phyloP scores from a whole-genome alignment of 169 alveolate genomes.

The Cryptosporidium felis region DNA sequence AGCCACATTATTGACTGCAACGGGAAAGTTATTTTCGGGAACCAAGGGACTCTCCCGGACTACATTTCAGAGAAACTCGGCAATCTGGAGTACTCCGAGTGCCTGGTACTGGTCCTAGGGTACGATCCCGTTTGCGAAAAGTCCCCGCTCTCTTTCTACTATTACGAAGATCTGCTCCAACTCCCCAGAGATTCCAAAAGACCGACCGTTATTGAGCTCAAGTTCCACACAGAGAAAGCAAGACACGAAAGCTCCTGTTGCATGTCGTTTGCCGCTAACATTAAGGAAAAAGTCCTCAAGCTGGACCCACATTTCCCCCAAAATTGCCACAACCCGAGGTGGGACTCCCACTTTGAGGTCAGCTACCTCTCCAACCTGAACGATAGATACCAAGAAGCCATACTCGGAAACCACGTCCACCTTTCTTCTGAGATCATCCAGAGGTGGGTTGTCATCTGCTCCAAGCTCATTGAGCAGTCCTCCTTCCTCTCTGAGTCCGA shows the following conservation, averaged over 20 bases:
- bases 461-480: slow-evolving; percentile 30
- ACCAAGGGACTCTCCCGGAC: slow-evolving; percentile 46
- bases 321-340: slow-evolving; percentile 48
- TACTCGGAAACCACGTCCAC: not conserved
- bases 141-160: slow-evolving; percentile 7
- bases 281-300: slow-evolving; percentile 9
- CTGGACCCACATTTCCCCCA: slow-evolving; percentile 33
- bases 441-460: slow-evolving; percentile 33
- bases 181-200: slow-evolving; percentile 6
- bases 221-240: slow-evolving; percentile 21
- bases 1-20: slow-evolving; percentile 40
- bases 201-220: slow-evolving; percentile 32
- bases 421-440: slow-evolving; percentile 24
- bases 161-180: slow-evolving; percentile 17
- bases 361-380: not conserved
- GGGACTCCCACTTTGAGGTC: slow-evolving; percentile 45
- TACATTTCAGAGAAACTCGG: slow-evolving; percentile 16
- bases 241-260: slow-evolving; percentile 52
- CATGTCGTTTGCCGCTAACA: slow-evolving; percentile 24
- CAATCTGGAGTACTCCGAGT: slow-evolving; percentile 17
- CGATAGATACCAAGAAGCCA: slow-evolving; percentile 17
- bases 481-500: slow-evolving; percentile 25
- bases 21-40: slow-evolving; percentile 52
- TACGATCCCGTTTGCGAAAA: slow-evolving; percentile 17
- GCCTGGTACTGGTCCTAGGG: slow-evolving; percentile 3